Evolutionary conservation across 768 basidiomycete species (phyloP), one percentile per base, ranked within the genome.

Genomic region (Thelephora ganbajun): DNA sequence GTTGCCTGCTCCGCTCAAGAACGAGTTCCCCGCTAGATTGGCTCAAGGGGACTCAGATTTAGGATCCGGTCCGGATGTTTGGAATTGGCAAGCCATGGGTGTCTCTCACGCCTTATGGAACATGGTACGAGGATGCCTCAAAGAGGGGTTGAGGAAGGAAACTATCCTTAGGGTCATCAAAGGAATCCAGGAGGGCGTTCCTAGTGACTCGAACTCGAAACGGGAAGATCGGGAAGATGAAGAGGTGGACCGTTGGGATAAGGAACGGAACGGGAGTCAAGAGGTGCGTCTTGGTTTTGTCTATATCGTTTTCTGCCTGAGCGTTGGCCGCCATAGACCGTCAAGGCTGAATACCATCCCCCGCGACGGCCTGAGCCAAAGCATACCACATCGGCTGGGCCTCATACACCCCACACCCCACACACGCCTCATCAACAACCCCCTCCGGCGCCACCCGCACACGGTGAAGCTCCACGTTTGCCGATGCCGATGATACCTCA

Each of bases 81-180:
- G 84, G 84, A 81, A 76, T 57, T 88, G 84, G 84, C 76, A 76
- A 48, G 76, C 79, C 1, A 67, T 80, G 57, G 85, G 85, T 3
- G 82, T 87, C 14, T 82, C 80, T 5, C 67, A 69, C 47, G 68
- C 74, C 18, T 62, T 88, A 43, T 87, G 83, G 84, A 82, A 83
- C 57, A 69, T 87, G 63, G 81, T 83, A 4, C 66, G 71, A 39
- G 79, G 76, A 0, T 72, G 69, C 35, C 57, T 88, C 56, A 67
- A 68, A 26, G 65, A 69, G 1, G 82, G 83, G 2, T 57, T 86
- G 57, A 61, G 69, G 53, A 82, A 73, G 61, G 79, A 80, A 3
- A 69, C 71, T 2, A 78, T 84, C 35, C 55, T 83, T 26, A 66
- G 72, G 47, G 58, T 88, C 43, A 68, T 86, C 19, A 63, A 66